These are phyloP conservation scores for Anthoceros angustus DNA, from an alignment of 225 moss, liverwort and hornwort genomes.

Conservation along the genomic window DNA sequence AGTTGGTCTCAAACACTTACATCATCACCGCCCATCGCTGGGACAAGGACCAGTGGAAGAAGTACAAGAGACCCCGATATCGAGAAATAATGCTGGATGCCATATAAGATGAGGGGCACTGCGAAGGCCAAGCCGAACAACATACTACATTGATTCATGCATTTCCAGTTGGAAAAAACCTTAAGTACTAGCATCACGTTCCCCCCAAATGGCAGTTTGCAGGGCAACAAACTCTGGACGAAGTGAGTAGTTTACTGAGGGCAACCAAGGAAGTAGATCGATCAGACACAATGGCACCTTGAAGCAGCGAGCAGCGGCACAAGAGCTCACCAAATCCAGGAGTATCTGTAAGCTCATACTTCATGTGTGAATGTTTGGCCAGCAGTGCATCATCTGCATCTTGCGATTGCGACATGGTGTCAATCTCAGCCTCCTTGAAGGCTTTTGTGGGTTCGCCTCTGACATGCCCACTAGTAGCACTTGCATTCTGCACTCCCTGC, in stretches of 20 bases:
- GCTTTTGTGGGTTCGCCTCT: conserved; percentile 34
- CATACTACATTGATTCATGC: no score
- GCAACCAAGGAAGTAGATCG: background rate
- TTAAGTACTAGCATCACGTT: no score
- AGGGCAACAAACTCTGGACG: background rate
- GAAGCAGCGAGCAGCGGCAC: background rate
- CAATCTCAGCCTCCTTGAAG: conserved; percentile 45
- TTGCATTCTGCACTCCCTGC: conserved; percentile 9
- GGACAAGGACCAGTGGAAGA: conserved; percentile 72
- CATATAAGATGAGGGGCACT: conserved; percentile 72
- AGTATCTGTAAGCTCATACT: conserved; percentile 75
- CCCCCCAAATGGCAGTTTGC: background rate
- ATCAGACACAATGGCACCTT: background rate
- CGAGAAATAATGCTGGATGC: conserved; percentile 71
- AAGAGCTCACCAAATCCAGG: conserved; percentile 49
- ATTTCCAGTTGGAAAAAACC: no score
- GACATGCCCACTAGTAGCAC: conserved; percentile 25
- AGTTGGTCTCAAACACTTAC: conserved; percentile 30
- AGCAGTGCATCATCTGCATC: conserved; percentile 32
- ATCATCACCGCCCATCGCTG: conserved; percentile 61
- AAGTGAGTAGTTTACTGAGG: no score
- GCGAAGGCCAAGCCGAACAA: conserved; percentile 13
- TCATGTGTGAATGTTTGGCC: conserved; percentile 75
- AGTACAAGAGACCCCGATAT: conserved; percentile 76
- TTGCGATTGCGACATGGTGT: conserved; percentile 44